Conservation (phyloP, 2,329 filamentous ascomycete species). For the Trichoderma sp. region DNA sequence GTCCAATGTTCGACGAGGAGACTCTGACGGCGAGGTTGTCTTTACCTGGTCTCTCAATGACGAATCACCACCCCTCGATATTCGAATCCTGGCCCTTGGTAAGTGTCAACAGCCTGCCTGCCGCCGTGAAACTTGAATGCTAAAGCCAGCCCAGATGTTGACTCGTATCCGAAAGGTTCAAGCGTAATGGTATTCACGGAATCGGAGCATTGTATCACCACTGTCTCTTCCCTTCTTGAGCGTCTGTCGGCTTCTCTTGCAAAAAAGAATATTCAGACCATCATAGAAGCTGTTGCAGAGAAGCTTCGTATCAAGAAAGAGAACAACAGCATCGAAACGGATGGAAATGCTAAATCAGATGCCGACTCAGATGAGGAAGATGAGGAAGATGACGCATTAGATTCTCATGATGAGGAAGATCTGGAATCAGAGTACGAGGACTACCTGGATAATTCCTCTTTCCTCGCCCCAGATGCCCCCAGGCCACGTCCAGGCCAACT, state of each 20-base stretch:
- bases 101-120: not conserved
- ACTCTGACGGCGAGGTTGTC: conserved; percentile 69
- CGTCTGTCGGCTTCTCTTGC: conserved; percentile 33
- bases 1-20: conserved; percentile 54
- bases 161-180: conserved; percentile 38
- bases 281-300: conserved; percentile 12
- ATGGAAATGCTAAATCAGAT: not conserved
- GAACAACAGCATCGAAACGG: not conserved
- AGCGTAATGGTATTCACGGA: conserved; percentile 45
- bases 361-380: not conserved
- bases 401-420: not conserved
- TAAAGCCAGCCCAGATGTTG: conserved; percentile 27
- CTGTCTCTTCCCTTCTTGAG: conserved; percentile 45
- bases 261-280: conserved; percentile 5
- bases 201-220: conserved; percentile 33
- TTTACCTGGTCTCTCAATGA: conserved; percentile 49
- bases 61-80: conserved; percentile 30
- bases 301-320: conserved; percentile 1
- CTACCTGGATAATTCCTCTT: not conserved
- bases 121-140: not conserved
- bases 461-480: not conserved
- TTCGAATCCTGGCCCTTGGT: conserved; percentile 40
- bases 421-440: not conserved
- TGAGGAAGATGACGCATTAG: not conserved
- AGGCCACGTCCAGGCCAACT: not conserved